Evolutionary conservation across 1,284 basidiomycete species (phyloP).

Genomic region (Apiotrichum gamsii): DNA sequence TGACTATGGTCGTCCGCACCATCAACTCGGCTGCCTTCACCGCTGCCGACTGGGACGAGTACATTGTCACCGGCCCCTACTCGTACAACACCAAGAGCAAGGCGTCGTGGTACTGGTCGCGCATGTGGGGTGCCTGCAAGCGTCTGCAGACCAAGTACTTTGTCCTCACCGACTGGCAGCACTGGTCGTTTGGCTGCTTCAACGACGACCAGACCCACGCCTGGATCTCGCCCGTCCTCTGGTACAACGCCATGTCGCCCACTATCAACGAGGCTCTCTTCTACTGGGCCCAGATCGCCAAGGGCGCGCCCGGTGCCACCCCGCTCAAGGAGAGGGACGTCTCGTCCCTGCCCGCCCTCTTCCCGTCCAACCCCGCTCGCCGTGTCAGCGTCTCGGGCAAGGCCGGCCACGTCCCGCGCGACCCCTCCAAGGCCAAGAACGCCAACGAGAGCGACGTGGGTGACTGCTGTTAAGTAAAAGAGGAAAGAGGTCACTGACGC

Average conservation of each 20-base stretch:
- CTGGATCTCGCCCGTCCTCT: conserved; percentile 36
- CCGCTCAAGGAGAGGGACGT: conserved; percentile 28
- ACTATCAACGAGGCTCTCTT: conserved; percentile 40
- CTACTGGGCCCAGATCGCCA: conserved; percentile 43
- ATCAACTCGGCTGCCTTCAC: conserved; percentile 47
- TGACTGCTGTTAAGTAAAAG: too few relatives aligned
- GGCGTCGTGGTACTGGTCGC: conserved; percentile 49
- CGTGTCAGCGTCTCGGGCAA: conserved; percentile 28
- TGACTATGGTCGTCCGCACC: conserved; percentile 45
- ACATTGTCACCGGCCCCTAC: conserved; percentile 43
- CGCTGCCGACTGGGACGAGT: conserved; percentile 45
- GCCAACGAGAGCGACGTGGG: conserved; percentile 46
- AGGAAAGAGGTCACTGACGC: too few relatives aligned
- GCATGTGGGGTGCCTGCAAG: conserved; percentile 41
- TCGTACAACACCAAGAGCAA: conserved; percentile 47
- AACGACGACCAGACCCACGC: conserved; percentile 38
- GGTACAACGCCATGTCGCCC: conserved; percentile 30
- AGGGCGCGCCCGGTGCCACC: conserved; percentile 8
- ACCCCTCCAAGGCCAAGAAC: conserved; percentile 25
- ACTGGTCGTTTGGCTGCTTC: conserved; percentile 48
- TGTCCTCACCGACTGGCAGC: conserved; percentile 47
- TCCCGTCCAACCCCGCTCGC: conserved; percentile 45
- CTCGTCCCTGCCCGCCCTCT: conserved; percentile 27
- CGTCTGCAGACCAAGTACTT: conserved; percentile 43
- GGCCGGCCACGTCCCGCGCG: conserved; percentile 12